Base-by-base conservation (phyloP, 2,329 filamentous ascomycete species). In the Coniochaeta prunicola region DNA sequence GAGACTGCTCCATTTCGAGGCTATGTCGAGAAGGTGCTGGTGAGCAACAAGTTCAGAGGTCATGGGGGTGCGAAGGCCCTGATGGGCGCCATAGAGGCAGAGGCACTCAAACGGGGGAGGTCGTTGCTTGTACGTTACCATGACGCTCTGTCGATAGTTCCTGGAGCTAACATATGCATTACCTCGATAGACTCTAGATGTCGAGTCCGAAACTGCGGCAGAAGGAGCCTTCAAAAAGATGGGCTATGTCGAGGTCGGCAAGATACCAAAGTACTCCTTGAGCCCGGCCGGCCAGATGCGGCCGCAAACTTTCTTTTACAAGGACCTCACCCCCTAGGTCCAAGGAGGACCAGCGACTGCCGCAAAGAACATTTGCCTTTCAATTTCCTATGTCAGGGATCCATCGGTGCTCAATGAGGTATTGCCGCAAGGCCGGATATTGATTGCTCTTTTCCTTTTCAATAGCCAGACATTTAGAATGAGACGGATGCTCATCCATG, bases 281-380 rank as follows among this genome's bases (percentile, higher is more conserved):
- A 79, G 74, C 63, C 80, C 79, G 19, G 12, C 24, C 76, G 75
- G 50, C 68, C 81, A 58, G 77, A 76, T 40, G 26, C 28, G 54
- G 62, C 78, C 79, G 61, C 79, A 77, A 57, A 76, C 78, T 0
- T 82, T 85, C 64, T 83, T 85, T 64, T 87, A 85, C 69, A 86
- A 86, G 70, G 76, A 82, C 59, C 70, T 87, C 17, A 19, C n/a
- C 12, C 7, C 13, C 34, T 56, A 56, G n/a, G 54, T 53, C 26
- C 26, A 33, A 13, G 15, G 26, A 53, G 26, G 5, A 33, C 48
- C 15, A 53, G 26, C 8, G 21, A 8, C n/a, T 45, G n/a, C 4
- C 12, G 40, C n/a, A 45, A 24, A 24, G 53, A 21, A 17, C 36
- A 21, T 15, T 55, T 19, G 12, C 15, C 33, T 19, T 36, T 50